These are phyloP conservation scores for Aspergillus amoenus DNA, from an alignment of 2,329 filamentous ascomycete species.

Conservation along the genomic window DNA sequence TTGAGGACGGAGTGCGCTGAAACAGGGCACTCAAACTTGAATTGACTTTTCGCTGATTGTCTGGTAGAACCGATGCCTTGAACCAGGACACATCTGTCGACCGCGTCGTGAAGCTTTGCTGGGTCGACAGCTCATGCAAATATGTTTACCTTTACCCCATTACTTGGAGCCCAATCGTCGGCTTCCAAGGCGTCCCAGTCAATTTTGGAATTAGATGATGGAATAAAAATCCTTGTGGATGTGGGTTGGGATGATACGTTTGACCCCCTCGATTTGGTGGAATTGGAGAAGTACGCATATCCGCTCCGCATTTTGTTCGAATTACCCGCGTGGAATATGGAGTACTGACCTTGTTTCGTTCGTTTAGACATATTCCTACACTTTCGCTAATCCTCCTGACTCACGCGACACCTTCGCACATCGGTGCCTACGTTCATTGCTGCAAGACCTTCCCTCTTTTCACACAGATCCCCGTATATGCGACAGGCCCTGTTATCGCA, in stretches of 20 bases:
- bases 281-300: slow-evolving; percentile 76
- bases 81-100: slow-evolving; percentile 4
- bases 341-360: neutral
- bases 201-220: slow-evolving; percentile 93
- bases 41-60: neutral
- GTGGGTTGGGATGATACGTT: slow-evolving; percentile 96
- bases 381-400: slow-evolving; percentile 92
- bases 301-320: neutral
- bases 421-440: slow-evolving; percentile 92
- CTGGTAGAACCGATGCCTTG: slow-evolving; percentile 14
- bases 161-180: slow-evolving; percentile 81
- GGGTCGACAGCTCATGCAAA: slow-evolving; percentile 17
- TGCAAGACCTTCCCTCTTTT: slow-evolving; percentile 96
- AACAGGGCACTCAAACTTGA: neutral
- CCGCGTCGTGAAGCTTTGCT: slow-evolving; percentile 13
- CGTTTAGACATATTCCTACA: slow-evolving; percentile 75
- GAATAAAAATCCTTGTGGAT: slow-evolving; percentile 91
- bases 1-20: neutral
- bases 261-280: slow-evolving; percentile 74
- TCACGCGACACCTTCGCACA: slow-evolving; percentile 85
- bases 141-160: slow-evolving; percentile 95
- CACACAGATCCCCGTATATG: slow-evolving; percentile 88
- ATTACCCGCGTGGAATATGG: neutral
- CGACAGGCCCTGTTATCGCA: slow-evolving; percentile 88
- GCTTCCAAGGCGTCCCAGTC: slow-evolving; percentile 87